Percentiles rank a stretch among this genome's conserved stretches.
Conservation (phyloP, 805 yeast genomes). For the Kazachstania viticola region DNA sequence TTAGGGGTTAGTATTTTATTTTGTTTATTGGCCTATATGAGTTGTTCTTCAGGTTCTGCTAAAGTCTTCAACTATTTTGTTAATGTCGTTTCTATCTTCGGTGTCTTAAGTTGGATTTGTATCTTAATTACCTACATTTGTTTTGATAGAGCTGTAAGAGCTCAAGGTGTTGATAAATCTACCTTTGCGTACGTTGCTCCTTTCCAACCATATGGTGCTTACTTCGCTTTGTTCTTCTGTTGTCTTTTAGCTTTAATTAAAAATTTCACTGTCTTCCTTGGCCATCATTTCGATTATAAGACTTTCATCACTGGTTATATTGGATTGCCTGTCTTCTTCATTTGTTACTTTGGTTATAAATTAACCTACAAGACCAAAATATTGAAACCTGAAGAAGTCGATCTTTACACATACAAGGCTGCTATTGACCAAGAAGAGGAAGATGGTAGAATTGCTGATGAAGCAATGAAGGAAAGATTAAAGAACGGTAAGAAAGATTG, state of each 20-base stretch:
- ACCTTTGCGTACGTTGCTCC: slow-evolving; percentile 52
- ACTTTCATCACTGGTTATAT: slow-evolving; percentile 70
- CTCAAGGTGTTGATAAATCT: slow-evolving; percentile 52
- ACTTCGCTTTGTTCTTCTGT: slow-evolving; percentile 44
- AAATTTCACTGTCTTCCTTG: slow-evolving; percentile 63
- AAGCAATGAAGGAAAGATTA: slow-evolving; percentile 19
- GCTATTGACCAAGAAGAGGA: slow-evolving; percentile 24
- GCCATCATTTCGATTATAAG: slow-evolving; percentile 47
- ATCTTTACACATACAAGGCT: slow-evolving; percentile 26
- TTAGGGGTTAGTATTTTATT: slow-evolving; percentile 40
- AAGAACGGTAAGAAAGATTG: slow-evolving; percentile 23
- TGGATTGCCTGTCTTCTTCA: slow-evolving; percentile 46
- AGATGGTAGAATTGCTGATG: slow-evolving; percentile 23
- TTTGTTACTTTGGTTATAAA: slow-evolving; percentile 49
- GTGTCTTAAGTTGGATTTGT: slow-evolving; percentile 64
- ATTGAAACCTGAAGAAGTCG: slow-evolving; percentile 46
- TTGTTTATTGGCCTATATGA: slow-evolving; percentile 61
- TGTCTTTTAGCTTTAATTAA: slow-evolving; percentile 47
- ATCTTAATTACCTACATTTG: slow-evolving; percentile 56
- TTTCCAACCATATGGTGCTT: slow-evolving; percentile 58
- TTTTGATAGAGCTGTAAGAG: slow-evolving; percentile 53
- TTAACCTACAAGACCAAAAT: slow-evolving; percentile 38
- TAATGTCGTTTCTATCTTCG: slow-evolving; percentile 66
- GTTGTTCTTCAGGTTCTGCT: slow-evolving; percentile 43
- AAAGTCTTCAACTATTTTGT: slow-evolving; percentile 58